Conservation (phyloP, 345 rosid species). For the Corchorus capsularis region DNA sequence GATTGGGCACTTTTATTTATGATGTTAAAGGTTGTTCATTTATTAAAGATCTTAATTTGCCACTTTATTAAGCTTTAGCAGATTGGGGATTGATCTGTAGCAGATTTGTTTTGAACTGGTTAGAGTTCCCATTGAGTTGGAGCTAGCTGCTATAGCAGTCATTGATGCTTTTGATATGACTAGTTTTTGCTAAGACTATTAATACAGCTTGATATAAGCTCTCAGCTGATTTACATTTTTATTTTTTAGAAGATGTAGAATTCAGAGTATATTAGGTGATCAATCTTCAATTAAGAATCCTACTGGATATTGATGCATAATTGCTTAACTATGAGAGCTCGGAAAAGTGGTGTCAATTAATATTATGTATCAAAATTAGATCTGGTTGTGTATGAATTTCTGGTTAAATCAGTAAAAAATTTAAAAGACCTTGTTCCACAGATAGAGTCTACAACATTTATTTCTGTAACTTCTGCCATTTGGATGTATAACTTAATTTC, state of each 20-base stretch:
- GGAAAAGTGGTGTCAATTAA: not conserved
- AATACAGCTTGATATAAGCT: not conserved
- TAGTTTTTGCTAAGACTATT: slow-evolving; percentile 1
- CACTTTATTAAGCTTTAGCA: not conserved
- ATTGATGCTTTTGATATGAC: not conserved
- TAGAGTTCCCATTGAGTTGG: slow-evolving; percentile 4
- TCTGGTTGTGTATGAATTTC: not conserved
- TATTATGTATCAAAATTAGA: not conserved
- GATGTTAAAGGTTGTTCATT: slow-evolving; percentile 2
- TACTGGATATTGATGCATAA: not conserved
- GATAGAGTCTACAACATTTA: not conserved
- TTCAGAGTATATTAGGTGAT: not conserved
- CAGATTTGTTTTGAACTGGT: not conserved
- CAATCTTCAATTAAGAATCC: not conserved
- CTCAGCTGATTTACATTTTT: not conserved
- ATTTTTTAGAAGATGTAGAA: not conserved
- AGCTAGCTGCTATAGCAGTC: slow-evolving; percentile 10
- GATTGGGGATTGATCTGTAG: slow-evolving; percentile 16
- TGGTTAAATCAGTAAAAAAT: not conserved
- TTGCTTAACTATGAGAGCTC: not conserved
- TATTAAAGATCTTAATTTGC: slow-evolving; percentile 10
- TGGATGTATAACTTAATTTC: not conserved
- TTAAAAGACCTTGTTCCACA: not conserved
- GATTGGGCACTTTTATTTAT: not conserved
- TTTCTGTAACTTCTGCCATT: not conserved